Evolutionary conservation across 371 early-diverging fungal species (phyloP).

Genomic region (Circinella minor): DNA sequence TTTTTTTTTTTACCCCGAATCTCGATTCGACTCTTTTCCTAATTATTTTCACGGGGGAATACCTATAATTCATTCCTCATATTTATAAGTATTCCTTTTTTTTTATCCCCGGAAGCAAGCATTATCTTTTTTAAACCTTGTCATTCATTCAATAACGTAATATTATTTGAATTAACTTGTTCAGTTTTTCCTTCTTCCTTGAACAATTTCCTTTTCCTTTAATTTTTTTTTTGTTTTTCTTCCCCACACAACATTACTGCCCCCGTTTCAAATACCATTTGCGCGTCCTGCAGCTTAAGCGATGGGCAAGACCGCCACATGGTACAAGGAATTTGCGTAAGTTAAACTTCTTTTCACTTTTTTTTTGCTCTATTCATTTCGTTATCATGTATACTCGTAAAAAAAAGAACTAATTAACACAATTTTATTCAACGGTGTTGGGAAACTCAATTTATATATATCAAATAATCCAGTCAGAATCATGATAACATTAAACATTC

Average conservation of each 20-base stretch:
- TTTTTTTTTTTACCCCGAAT: not conserved
- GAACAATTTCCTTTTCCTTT: not conserved
- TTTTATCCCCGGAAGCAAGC: too few relatives aligned
- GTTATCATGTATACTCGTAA: not conserved
- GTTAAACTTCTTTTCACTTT: not conserved
- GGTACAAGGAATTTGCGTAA: constrained; percentile 52
- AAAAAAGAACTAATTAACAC: not conserved
- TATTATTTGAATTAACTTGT: too few relatives aligned
- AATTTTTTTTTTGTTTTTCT: not conserved
- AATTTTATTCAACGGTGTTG: too few relatives aligned
- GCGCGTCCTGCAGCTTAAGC: constrained; percentile 17
- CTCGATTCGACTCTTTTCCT: not conserved
- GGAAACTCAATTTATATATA: not conserved
- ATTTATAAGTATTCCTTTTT: too few relatives aligned
- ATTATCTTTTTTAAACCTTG: too few relatives aligned
- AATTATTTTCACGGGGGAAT: too few relatives aligned
- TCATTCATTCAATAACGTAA: too few relatives aligned
- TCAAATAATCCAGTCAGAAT: constrained; percentile 30
- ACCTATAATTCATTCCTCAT: too few relatives aligned
- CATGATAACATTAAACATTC: constrained; percentile 75
- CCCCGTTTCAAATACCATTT: constrained; percentile 9
- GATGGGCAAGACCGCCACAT: constrained; percentile 37
- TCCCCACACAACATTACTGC: constrained; percentile 3
- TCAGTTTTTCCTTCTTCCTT: not conserved
- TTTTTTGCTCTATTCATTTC: not conserved